Percentiles rank a stretch among this genome's conserved stretches.
phyloP scores from a whole-genome alignment of 2,329 filamentous ascomycete species.

The Trichoderma sp. region DNA sequence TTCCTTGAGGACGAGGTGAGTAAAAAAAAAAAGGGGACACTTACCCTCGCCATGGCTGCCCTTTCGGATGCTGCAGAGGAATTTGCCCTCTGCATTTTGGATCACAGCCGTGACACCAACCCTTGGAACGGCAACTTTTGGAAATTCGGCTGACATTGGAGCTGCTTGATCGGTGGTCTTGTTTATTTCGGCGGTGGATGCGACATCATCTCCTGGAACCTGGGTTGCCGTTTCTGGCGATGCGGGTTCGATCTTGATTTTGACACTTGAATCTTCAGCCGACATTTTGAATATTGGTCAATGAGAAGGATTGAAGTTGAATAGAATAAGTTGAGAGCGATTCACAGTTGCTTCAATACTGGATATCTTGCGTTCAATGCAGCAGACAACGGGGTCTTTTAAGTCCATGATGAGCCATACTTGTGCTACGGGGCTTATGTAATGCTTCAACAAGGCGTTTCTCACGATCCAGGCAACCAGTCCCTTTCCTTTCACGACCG shows the following conservation, averaged over 20 bases:
- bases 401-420: neutral
- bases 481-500: neutral
- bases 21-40: slow-evolving; percentile 2
- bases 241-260: too few species aligned
- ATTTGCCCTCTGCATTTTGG: slow-evolving; percentile 39
- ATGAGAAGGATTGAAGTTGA: too few species aligned
- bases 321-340: too few species aligned
- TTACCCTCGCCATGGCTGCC: slow-evolving; percentile 50
- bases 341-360: neutral
- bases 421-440: neutral
- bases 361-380: neutral
- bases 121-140: neutral
- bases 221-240: too few species aligned
- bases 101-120: slow-evolving; percentile 52
- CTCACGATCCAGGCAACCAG: neutral
- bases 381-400: neutral
- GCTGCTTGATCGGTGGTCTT: too few species aligned
- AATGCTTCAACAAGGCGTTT: neutral
- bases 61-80: slow-evolving; percentile 49
- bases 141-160: neutral
- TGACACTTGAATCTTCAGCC: too few species aligned
- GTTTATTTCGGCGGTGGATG: too few species aligned
- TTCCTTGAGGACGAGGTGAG: neutral
- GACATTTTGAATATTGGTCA: too few species aligned
- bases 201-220: too few species aligned